These are phyloP conservation scores for Exophiala phaeomuriformis DNA, from an alignment of 2,329 filamentous ascomycete genomes.

Conservation along the genomic window DNA sequence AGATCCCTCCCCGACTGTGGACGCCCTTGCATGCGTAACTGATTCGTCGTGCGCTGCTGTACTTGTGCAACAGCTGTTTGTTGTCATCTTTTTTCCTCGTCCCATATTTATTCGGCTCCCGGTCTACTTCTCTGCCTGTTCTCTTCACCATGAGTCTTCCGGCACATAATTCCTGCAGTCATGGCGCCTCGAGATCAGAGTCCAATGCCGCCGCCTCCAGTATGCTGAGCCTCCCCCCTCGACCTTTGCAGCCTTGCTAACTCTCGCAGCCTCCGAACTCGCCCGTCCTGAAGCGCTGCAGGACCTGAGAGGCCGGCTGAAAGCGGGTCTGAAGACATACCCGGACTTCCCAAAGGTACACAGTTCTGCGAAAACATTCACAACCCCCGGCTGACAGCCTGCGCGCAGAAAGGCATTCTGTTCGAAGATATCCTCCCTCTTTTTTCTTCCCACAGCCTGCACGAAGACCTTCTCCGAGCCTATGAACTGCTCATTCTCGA, in stretches of 20 bases:
- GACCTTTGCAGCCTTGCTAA: slow-evolving; percentile 15
- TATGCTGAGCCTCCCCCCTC: slow-evolving; percentile 13
- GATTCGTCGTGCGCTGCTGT: slow-evolving; percentile 22
- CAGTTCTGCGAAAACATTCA: not conserved
- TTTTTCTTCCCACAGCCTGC: slow-evolving; percentile 69
- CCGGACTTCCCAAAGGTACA: slow-evolving; percentile 24
- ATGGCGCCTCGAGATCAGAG: slow-evolving; percentile 28
- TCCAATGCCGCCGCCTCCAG: slow-evolving; percentile 27
- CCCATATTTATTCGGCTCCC: slow-evolving; percentile 22
- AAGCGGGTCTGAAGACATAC: slow-evolving; percentile 20
- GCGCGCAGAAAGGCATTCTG: slow-evolving; percentile 54
- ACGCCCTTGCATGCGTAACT: slow-evolving; percentile 24
- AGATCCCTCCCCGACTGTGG: slow-evolving; percentile 19
- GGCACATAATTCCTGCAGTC: slow-evolving; percentile 12
- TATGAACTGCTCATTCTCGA: slow-evolving; percentile 74
- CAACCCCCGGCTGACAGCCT: slow-evolving; percentile 7
- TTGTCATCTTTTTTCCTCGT: slow-evolving; percentile 25
- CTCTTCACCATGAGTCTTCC: slow-evolving; percentile 24
- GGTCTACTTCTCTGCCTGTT: slow-evolving; percentile 11
- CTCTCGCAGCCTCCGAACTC: slow-evolving; percentile 26
- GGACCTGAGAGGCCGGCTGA: slow-evolving; percentile 17
- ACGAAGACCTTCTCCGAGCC: slow-evolving; percentile 70
- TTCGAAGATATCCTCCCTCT: slow-evolving; percentile 98
- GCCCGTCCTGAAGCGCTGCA: slow-evolving; percentile 25
- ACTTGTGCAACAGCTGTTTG: slow-evolving; percentile 22